Conservation (phyloP, 768 basidiomycete species). For the Tylopilus balloui region DNA sequence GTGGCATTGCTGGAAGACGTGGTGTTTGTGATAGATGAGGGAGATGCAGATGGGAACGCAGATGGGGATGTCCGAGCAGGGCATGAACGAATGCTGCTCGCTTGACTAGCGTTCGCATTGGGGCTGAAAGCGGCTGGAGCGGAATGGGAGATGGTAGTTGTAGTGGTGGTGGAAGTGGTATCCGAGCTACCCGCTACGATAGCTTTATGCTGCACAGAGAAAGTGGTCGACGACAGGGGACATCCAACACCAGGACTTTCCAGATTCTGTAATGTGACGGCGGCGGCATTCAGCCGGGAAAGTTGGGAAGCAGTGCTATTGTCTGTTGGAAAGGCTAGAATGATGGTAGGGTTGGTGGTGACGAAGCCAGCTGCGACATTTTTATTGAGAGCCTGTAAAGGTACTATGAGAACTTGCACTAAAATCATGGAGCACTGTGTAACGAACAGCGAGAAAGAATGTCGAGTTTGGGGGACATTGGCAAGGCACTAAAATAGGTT, state of each 20-base stretch:
- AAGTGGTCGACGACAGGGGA: constrained; percentile 62
- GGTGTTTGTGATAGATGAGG: background rate
- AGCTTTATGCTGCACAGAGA: constrained; percentile 36
- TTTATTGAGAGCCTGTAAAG: constrained; percentile 38
- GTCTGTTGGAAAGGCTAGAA: constrained; percentile 61
- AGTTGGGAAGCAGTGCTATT: constrained; percentile 47
- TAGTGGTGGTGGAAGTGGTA: background rate
- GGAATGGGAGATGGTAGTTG: constrained; percentile 1
- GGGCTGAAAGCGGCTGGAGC: background rate
- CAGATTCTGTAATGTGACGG: constrained; percentile 72
- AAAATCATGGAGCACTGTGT: background rate
- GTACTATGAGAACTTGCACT: background rate
- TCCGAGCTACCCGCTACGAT: constrained; percentile 18
- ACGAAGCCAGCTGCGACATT: constrained; percentile 61
- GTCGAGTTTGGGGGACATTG: constrained; percentile 55
- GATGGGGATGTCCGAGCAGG: constrained; percentile 1
- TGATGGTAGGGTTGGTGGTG: constrained; percentile 59
- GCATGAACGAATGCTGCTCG: background rate
- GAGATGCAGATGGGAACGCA: background rate
- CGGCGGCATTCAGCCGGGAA: constrained; percentile 53
- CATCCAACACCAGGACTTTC: constrained; percentile 64
- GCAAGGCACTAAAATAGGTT: constrained; percentile 59
- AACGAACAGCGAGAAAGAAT: constrained; percentile 46
- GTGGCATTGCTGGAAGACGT: constrained; percentile 9
- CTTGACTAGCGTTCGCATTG: background rate